Base-by-base conservation (phyloP, 371 early-diverging fungal species). In the Mucor saturninus region DNA sequence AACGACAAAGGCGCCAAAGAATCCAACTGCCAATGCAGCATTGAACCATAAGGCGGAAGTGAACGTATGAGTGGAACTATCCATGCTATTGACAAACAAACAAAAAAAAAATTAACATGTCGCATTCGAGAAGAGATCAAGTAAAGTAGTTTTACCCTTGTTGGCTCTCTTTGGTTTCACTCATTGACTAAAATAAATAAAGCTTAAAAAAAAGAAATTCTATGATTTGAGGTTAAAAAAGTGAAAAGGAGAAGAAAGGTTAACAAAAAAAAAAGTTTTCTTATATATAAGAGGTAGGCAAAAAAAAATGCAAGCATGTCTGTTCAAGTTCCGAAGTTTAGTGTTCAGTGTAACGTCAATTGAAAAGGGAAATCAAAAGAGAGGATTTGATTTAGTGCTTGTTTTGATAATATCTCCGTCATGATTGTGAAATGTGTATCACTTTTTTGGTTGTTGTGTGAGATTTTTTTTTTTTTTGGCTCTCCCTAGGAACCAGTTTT, bases 11-110 rank as follows among this genome's bases (percentile, higher is more conserved):
- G 77, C 79, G 21, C 83, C 58, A 63, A 85, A 83, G 65, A 89
- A 71, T 4, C 53, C 85, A 30, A 64, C 59, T 5, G 82, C 88
- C 14, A 93, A 56, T 4, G 73, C 85, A 8, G 77, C 74, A 67
- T 91, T 91, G 68, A 91, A 91, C 67, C 84, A 67, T 49, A 90
- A 67, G 39, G 91, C 85, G 42, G 90, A 87, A 2, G 73, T 75
- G 61, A 90, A 90, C 26, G 91, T 83, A 46, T 72, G 69, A 35
- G 82, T 69, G 13, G 88, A 84, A 15, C 71, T 59, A 69, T 85
- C 75, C 14, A 65, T 61, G 52, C 82, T 81, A 59, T 46, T n/a
- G 9, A 56, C n/a, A 46, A 45, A 45, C 29, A 37, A 15, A 56
- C n/a, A 46, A 45, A 45, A 43, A 37, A 28, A 48, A 43, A 48